Evolutionary conservation across 805 yeast genomes (phyloP).

Genomic region (Candida silvatica): DNA sequence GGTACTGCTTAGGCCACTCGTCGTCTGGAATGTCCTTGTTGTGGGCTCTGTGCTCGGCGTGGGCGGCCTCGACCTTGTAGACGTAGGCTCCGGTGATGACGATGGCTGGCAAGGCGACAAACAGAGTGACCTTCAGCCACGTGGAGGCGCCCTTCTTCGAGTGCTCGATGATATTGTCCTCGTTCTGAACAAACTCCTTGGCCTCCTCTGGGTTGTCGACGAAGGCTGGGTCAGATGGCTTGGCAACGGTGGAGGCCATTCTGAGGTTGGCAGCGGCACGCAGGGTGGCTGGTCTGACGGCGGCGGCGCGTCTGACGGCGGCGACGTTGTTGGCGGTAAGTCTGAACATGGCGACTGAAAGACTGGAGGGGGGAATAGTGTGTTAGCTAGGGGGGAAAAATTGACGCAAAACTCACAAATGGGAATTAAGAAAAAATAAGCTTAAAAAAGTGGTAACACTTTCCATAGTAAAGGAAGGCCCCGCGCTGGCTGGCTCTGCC

Average conservation of each 20-base stretch:
- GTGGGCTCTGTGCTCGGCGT: conserved; percentile 84
- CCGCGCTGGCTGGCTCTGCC: too few species aligned
- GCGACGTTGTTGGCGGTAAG: too few species aligned
- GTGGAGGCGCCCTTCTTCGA: conserved; percentile 64
- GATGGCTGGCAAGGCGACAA: conserved; percentile 79
- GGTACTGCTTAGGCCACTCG: conserved; percentile 87
- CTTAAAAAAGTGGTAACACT: background rate
- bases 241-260: too few species aligned
- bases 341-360: too few species aligned
- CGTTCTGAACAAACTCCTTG: conserved; percentile 52
- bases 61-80: conserved; percentile 74
- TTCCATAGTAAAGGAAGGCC: too few species aligned
- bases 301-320: too few species aligned
- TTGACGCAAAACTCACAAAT: too few species aligned
- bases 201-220: conserved; percentile 56
- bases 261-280: too few species aligned
- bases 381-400: too few species aligned
- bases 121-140: conserved; percentile 81
- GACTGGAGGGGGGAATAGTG: too few species aligned
- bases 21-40: conserved; percentile 68
- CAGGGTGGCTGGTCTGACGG: too few species aligned
- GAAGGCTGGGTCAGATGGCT: conserved; percentile 34
- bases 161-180: conserved; percentile 68
- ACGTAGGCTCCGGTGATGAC: conserved; percentile 72
- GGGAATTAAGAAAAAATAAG: too few species aligned